These are phyloP conservation scores for Epichloe gansuensis DNA, from an alignment of 2,329 filamentous ascomycete genomes.

Conservation along the genomic window DNA sequence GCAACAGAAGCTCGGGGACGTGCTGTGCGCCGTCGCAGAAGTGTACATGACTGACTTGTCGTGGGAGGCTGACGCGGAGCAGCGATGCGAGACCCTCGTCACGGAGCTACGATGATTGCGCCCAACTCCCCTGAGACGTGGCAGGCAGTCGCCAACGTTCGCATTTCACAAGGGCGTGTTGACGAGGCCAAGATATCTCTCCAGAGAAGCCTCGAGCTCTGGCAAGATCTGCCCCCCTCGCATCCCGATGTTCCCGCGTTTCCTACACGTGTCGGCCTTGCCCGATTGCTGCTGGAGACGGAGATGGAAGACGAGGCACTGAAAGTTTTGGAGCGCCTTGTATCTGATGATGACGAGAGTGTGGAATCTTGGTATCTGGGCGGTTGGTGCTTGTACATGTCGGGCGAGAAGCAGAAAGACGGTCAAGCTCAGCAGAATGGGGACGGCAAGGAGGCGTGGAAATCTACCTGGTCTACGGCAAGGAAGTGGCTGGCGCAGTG, in stretches of 20 bases:
- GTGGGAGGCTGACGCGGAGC: slow-evolving; percentile 83
- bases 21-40: slow-evolving; percentile 88
- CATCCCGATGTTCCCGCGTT: slow-evolving; percentile 72
- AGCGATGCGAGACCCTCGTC: slow-evolving; percentile 73
- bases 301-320: slow-evolving; percentile 76
- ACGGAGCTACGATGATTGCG: slow-evolving; percentile 81
- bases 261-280: slow-evolving; percentile 68
- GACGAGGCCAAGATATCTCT: slow-evolving; percentile 75
- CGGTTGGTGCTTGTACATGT: slow-evolving; percentile 79
- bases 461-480: slow-evolving; percentile 56
- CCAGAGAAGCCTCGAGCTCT: slow-evolving; percentile 64
- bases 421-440: slow-evolving; percentile 23
- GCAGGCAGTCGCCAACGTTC: slow-evolving; percentile 86
- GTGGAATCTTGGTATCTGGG: slow-evolving; percentile 96
- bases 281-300: slow-evolving; percentile 79
- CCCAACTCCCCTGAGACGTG: slow-evolving; percentile 77
- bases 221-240: slow-evolving; percentile 64
- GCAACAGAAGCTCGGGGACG: slow-evolving; percentile 70
- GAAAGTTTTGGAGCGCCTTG: slow-evolving; percentile 69
- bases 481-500: slow-evolving; percentile 74
- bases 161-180: slow-evolving; percentile 71
- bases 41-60: slow-evolving; percentile 98
- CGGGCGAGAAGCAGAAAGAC: slow-evolving; percentile 51
- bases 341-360: slow-evolving; percentile 82
- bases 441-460: slow-evolving; percentile 31